Conservation (phyloP, 2,329 filamentous ascomycete genomes). For the Davidsoniella australis region DNA sequence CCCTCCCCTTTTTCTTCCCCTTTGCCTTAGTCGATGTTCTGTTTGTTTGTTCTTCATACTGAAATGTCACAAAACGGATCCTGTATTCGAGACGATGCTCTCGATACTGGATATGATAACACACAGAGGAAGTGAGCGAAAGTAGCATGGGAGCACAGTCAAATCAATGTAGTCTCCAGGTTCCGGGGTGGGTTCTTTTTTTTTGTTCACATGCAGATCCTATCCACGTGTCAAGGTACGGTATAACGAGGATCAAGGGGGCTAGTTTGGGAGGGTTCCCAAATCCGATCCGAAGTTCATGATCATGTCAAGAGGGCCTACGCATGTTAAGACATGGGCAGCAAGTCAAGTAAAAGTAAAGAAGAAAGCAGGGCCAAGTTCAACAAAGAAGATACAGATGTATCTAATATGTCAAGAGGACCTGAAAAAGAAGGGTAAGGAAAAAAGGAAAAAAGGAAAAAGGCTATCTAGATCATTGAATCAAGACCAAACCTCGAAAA, state of each 20-base stretch:
- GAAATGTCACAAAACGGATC: no score
- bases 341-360: constrained; percentile 1
- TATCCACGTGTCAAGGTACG: not conserved
- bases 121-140: not conserved
- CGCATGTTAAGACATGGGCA: not conserved
- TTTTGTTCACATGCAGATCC: not conserved
- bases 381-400: not conserved
- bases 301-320: not conserved
- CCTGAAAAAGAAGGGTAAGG: not conserved
- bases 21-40: no score
- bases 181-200: not conserved
- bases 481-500: not conserved
- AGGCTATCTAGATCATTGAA: constrained; percentile 9
- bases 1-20: no score
- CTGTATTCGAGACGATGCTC: no score
- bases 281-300: not conserved
- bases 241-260: no score
- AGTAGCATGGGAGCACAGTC: not conserved
- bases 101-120: not conserved
- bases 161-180: not conserved
- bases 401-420: not conserved
- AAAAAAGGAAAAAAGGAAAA: not conserved
- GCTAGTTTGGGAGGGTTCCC: not conserved
- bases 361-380: no score
- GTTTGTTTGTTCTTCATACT: no score